Conservation (phyloP, 495 filamentous ascomycete species). For the Aspergillus avenaceus region DNA sequence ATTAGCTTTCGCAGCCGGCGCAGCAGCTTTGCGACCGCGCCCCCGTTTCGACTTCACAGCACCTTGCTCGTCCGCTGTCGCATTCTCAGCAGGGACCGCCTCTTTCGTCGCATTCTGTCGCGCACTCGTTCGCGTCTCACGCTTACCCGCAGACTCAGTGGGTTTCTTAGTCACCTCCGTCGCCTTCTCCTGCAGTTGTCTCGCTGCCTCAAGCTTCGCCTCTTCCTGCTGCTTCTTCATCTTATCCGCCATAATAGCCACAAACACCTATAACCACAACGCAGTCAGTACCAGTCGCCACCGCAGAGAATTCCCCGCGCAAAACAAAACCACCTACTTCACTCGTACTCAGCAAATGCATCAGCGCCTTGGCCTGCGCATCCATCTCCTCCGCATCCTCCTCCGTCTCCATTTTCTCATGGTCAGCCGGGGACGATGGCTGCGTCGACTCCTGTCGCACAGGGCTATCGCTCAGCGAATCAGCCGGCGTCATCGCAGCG, state of each 20-base stretch:
- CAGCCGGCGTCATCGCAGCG: slow-evolving; percentile 12
- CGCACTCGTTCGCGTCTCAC: slow-evolving; percentile 28
- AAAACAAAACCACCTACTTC: slow-evolving; percentile 34
- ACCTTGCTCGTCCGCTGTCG: slow-evolving; percentile 6
- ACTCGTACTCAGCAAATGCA: slow-evolving; percentile 46
- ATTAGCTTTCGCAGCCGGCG: slow-evolving; percentile 17
- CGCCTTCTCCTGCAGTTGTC: slow-evolving; percentile 31
- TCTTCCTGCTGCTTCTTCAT: slow-evolving; percentile 61
- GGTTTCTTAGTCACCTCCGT: background rate
- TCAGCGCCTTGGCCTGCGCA: slow-evolving; percentile 36
- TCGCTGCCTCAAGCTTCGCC: slow-evolving; percentile 44
- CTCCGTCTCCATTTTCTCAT: slow-evolving; percentile 11
- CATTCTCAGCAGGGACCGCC: slow-evolving; percentile 15
- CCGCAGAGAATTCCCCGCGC: background rate
- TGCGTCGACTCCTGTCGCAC: slow-evolving; percentile 35
- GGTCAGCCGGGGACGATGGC: slow-evolving; percentile 39
- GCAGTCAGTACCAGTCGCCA: background rate
- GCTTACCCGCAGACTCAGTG: slow-evolving; percentile 15
- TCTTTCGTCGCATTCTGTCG: slow-evolving; percentile 31
- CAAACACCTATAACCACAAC: slow-evolving; percentile 31
- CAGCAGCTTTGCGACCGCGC: slow-evolving; percentile 27
- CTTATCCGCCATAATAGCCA: slow-evolving; percentile 56
- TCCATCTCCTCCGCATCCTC: slow-evolving; percentile 39
- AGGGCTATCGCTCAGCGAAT: slow-evolving; percentile 27
- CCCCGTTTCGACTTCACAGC: slow-evolving; percentile 20